A percentile compares a stretch with the other conserved stretches of the same genome.
phyloP scores from a whole-genome alignment of 768 basidiomycete genomes.

The Suillus placidus region DNA sequence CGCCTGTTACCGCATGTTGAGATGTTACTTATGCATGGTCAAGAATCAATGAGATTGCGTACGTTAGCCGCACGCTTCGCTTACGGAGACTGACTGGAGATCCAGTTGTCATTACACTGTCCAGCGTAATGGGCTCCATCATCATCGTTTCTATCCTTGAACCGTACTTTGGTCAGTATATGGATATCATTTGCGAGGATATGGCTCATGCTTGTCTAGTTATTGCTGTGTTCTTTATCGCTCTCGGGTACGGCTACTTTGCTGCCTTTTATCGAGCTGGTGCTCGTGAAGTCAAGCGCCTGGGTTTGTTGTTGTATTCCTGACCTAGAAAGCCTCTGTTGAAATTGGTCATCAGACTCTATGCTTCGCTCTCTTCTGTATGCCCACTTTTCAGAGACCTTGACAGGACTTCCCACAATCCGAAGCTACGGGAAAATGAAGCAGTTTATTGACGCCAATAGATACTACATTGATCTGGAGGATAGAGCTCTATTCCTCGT shows the following conservation, averaged over 20 bases:
- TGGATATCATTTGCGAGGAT: not conserved
- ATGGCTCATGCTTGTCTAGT: slow-evolving; percentile 37
- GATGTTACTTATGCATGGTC: not conserved
- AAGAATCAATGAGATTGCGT: slow-evolving; percentile 63
- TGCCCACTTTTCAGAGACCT: slow-evolving; percentile 75
- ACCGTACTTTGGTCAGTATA: slow-evolving; percentile 58
- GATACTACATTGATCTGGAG: slow-evolving; percentile 71
- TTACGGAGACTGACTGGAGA: slow-evolving; percentile 1
- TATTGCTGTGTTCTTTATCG: slow-evolving; percentile 54
- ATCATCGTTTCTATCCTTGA: slow-evolving; percentile 60
- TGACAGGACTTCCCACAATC: slow-evolving; percentile 71
- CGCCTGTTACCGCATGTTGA: not conserved
- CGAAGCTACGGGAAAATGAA: slow-evolving; percentile 69
- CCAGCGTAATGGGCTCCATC: slow-evolving; percentile 53
- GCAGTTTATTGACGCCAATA: slow-evolving; percentile 67
- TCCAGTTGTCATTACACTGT: slow-evolving; percentile 52
- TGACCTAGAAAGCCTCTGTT: not conserved
- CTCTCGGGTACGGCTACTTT: slow-evolving; percentile 65
- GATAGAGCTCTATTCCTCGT: slow-evolving; percentile 70
- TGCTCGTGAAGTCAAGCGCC: slow-evolving; percentile 70
- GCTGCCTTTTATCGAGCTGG: slow-evolving; percentile 71
- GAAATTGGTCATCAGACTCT: slow-evolving; percentile 46
- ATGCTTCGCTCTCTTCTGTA: slow-evolving; percentile 77
- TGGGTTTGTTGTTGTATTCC: slow-evolving; percentile 32
- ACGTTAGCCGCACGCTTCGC: not conserved